Conservation (phyloP, 1,284 basidiomycete species). For the Sporisorium sorghi region DNA sequence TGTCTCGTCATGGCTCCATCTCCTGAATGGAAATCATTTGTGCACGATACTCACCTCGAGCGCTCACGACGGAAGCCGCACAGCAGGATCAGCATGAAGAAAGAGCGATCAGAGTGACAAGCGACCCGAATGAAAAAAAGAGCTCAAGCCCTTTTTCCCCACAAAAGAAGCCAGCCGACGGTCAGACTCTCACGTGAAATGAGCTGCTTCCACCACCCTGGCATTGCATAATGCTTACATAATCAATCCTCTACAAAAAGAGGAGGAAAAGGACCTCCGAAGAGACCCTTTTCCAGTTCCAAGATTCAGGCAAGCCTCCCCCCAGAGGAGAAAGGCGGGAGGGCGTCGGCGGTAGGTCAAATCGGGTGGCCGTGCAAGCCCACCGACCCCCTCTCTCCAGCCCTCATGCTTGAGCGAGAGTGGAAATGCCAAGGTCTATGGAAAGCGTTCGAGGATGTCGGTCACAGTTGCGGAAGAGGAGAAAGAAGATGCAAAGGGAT, state of each 20-base stretch:
- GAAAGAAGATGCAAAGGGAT: conserved; percentile 3
- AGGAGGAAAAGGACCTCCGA: conserved; percentile 29
- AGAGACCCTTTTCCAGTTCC: conserved; percentile 40
- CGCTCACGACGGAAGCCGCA: not conserved
- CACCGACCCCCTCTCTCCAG: conserved; percentile 57
- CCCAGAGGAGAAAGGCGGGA: conserved; percentile 57
- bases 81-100: too few relatives aligned
- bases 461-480: not conserved
- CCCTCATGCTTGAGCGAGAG: conserved; percentile 57
- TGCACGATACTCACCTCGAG: too few relatives aligned
- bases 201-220: not conserved
- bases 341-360: conserved; percentile 56
- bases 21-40: too few relatives aligned
- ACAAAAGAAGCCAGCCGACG: not conserved
- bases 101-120: not conserved
- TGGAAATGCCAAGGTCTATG: conserved; percentile 58
- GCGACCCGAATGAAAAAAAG: not conserved
- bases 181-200: not conserved
- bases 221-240: conserved; percentile 32
- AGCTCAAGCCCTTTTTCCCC: not conserved
- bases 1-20: too few relatives aligned
- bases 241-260: conserved; percentile 17
- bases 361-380: conserved; percentile 60
- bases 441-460: conserved; percentile 7
- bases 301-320: conserved; percentile 56